These are phyloP conservation scores for Clavispora santaluciae DNA, from an alignment of 805 yeast genomes.

Conservation along the genomic window DNA sequence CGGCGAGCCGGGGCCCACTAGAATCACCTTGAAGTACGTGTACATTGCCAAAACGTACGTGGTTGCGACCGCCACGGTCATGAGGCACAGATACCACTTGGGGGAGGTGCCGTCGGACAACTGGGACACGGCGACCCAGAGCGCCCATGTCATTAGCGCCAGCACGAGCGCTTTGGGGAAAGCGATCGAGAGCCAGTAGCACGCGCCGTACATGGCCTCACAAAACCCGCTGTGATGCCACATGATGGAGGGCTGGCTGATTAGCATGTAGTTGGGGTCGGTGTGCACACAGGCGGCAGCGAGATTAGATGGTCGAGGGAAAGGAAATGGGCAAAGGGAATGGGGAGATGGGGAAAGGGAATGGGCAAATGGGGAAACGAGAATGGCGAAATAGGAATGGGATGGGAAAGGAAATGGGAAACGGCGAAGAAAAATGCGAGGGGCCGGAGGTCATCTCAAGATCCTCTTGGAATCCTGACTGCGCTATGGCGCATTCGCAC, in stretches of 20 bases:
- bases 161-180: slow-evolving; percentile 50
- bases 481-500: no score
- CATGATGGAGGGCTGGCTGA: slow-evolving; percentile 11
- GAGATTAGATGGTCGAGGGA: no score
- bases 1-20: slow-evolving; percentile 63
- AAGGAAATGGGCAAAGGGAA: no score
- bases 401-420: no score
- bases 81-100: slow-evolving; percentile 11
- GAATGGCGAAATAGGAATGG: no score
- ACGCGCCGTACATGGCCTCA: slow-evolving; percentile 16
- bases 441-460: no score
- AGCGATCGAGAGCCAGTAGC: slow-evolving; percentile 33
- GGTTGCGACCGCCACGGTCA: slow-evolving; percentile 14
- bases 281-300: slow-evolving; percentile 1
- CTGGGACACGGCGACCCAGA: slow-evolving; percentile 32
- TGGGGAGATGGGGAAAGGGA: no score
- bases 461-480: no score
- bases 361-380: no score
- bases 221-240: slow-evolving; percentile 11
- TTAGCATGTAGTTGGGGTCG: slow-evolving; percentile 9
- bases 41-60: slow-evolving; percentile 37
- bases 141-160: slow-evolving; percentile 43
- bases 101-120: slow-evolving; percentile 16
- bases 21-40: slow-evolving; percentile 51
- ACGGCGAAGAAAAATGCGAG: no score